A percentile compares a stretch with the other conserved stretches of the same genome.
Conservation (phyloP, 495 filamentous ascomycete species). For the Hyaloscypha hepaticicola region DNA sequence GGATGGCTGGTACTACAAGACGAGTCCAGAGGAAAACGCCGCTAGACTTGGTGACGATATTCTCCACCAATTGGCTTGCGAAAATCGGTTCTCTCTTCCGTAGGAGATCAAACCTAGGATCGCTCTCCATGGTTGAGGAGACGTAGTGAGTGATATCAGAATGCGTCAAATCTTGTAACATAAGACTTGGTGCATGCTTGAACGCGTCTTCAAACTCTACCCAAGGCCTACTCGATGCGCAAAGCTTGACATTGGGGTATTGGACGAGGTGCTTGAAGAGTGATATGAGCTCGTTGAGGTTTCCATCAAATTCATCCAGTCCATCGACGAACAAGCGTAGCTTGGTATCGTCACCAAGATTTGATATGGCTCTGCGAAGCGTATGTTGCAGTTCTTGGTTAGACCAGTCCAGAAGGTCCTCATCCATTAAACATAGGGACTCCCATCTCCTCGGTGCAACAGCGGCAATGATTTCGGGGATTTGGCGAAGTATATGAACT, state of each 20-base stretch:
- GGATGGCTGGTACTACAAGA: slow-evolving; percentile 8
- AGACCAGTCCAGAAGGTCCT: neutral
- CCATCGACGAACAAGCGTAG: neutral
- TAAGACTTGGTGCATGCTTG: neutral
- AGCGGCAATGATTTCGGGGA: slow-evolving; percentile 12
- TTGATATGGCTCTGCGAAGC: neutral
- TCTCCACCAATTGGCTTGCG: neutral
- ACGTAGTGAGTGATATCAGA: slow-evolving; percentile 11
- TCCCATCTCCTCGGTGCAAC: neutral
- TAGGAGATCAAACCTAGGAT: neutral
- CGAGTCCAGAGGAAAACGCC: slow-evolving; percentile 19
- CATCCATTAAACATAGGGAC: neutral
- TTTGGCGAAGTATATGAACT: no score
- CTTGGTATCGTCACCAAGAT: neutral
- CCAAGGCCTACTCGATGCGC: slow-evolving; percentile 16
- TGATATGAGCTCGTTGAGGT: neutral
- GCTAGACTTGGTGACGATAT: slow-evolving; percentile 2
- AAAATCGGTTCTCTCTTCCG: neutral
- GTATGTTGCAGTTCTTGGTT: neutral
- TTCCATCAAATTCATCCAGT: neutral
- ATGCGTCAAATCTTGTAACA: slow-evolving; percentile 8
- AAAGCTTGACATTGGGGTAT: neutral
- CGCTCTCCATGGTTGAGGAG: neutral
- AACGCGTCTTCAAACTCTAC: slow-evolving; percentile 30
- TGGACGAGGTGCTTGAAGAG: neutral